Evolutionary conservation across 108 stramenopile genomes (phyloP).

Genomic region (Poteriospumella lacustris): DNA sequence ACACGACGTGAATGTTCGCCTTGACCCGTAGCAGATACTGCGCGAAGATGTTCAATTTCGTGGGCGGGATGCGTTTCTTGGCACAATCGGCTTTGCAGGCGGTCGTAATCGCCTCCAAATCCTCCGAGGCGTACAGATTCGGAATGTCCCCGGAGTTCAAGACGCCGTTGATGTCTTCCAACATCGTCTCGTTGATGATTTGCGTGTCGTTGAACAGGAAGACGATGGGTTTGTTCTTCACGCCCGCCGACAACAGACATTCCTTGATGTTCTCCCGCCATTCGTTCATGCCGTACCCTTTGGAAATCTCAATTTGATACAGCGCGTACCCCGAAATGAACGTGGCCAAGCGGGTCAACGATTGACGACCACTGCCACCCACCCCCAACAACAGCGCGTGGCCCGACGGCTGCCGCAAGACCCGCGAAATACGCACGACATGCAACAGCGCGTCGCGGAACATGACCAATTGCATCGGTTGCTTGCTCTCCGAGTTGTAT

Average conservation of each 20-base stretch:
- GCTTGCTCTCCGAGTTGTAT: conserved; percentile 51
- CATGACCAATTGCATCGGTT: conserved; percentile 60
- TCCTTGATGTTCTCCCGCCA: conserved; percentile 56
- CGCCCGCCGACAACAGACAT: conserved; percentile 51
- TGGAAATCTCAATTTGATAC: conserved; percentile 53
- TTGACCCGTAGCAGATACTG: conserved; percentile 50
- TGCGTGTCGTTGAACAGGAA: conserved; percentile 54
- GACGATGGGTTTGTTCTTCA: conserved; percentile 47
- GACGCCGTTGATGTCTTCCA: conserved; percentile 59
- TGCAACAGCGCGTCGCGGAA: conserved; percentile 56
- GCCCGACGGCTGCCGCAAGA: conserved; percentile 56
- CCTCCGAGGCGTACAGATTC: conserved; percentile 54
- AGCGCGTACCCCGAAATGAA: conserved; percentile 49
- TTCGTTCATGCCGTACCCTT: conserved; percentile 50
- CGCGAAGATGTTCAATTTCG: conserved; percentile 47
- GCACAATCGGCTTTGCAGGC: conserved; percentile 47
- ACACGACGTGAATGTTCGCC: conserved; percentile 54
- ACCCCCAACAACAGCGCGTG: conserved; percentile 57
- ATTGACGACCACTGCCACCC: conserved; percentile 55
- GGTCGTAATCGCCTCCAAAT: conserved; percentile 54
- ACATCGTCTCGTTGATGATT: conserved; percentile 54
- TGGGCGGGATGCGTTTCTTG: conserved; percentile 44
- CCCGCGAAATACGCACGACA: conserved; percentile 52
- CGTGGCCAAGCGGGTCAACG: conserved; percentile 50
- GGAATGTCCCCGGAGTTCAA: conserved; percentile 59